A percentile compares a stretch with the other conserved stretches of the same genome.
These are phyloP conservation scores for Leishmania braziliensis DNA, from an alignment of 208 protist species.

Conservation along the genomic window DNA sequence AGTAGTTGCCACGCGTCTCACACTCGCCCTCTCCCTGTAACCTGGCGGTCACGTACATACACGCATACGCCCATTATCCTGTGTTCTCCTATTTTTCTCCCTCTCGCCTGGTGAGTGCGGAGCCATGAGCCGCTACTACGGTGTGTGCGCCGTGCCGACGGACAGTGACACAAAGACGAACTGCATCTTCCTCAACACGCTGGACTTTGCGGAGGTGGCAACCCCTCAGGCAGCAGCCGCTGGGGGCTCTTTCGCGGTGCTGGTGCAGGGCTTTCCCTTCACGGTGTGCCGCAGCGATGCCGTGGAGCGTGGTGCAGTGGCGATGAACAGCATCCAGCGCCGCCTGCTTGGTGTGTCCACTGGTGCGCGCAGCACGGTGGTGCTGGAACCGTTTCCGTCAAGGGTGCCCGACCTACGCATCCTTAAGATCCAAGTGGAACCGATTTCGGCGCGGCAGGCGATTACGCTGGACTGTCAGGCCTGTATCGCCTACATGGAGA, in stretches of 20 bases:
- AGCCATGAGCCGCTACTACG: slow-evolving; percentile 32
- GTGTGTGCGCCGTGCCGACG: slow-evolving; percentile 57
- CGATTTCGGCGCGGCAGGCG: slow-evolving; percentile 59
- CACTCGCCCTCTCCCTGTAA: slow-evolving; percentile 3
- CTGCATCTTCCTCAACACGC: slow-evolving; percentile 58
- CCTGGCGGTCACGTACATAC: background rate
- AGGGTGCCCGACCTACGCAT: slow-evolving; percentile 37
- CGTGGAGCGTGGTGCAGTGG: slow-evolving; percentile 51
- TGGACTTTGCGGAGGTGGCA: slow-evolving; percentile 22
- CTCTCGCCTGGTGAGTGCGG: background rate
- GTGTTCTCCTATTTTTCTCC: background rate
- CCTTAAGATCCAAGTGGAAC: slow-evolving; percentile 55
- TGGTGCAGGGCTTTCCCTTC: slow-evolving; percentile 72
- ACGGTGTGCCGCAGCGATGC: slow-evolving; percentile 31
- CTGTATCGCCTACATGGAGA: slow-evolving; percentile 49
- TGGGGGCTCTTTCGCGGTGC: slow-evolving; percentile 28
- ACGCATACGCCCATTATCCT: background rate
- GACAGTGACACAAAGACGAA: slow-evolving; percentile 73
- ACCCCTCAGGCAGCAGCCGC: slow-evolving; percentile 22
- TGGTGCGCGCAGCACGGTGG: slow-evolving; percentile 53
- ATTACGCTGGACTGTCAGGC: slow-evolving; percentile 66
- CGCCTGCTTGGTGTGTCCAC: slow-evolving; percentile 62
- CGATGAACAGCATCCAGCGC: slow-evolving; percentile 84
- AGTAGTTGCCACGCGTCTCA: background rate
- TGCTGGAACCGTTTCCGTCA: slow-evolving; percentile 25